These are phyloP conservation scores for Ganoderma sp. DNA, from an alignment of 1,284 basidiomycete species.

Conservation along the genomic window DNA sequence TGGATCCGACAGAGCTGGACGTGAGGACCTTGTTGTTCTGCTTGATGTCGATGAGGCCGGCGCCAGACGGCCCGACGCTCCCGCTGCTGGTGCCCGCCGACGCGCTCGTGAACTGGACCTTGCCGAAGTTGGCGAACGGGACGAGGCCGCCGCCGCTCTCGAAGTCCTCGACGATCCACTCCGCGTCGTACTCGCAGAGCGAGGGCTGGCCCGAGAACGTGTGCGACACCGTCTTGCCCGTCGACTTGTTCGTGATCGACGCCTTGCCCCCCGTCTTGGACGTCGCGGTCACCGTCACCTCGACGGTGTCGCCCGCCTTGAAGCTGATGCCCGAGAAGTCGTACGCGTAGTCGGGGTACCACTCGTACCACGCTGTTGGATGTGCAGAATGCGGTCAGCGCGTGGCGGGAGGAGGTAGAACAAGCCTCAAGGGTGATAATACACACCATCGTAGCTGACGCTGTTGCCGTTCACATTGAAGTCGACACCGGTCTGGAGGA, in stretches of 20 bases:
- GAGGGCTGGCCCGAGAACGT: slow-evolving; percentile 39
- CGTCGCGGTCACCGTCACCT: slow-evolving; percentile 39
- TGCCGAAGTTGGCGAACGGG: slow-evolving; percentile 47
- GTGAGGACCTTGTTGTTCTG: slow-evolving; percentile 37
- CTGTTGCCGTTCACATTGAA: slow-evolving; percentile 33
- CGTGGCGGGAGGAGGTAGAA: too few relatives aligned
- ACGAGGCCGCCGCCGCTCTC: slow-evolving; percentile 39
- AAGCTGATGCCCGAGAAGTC: slow-evolving; percentile 44
- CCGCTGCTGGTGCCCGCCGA: slow-evolving; percentile 22
- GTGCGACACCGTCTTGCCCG: slow-evolving; percentile 39
- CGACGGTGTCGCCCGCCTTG: slow-evolving; percentile 40
- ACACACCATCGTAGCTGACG: slow-evolving; percentile 38
- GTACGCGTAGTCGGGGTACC: slow-evolving; percentile 44
- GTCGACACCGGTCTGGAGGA: slow-evolving; percentile 39
- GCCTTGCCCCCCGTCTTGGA: slow-evolving; percentile 38
- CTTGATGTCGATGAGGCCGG: slow-evolving; percentile 42
- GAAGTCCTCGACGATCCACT: slow-evolving; percentile 44
- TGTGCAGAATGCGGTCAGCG: background rate
- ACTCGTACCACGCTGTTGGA: slow-evolving; percentile 46
- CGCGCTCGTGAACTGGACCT: slow-evolving; percentile 37
- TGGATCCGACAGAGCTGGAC: slow-evolving; percentile 24
- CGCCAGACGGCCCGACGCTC: slow-evolving; percentile 31
- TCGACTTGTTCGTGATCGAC: slow-evolving; percentile 40
- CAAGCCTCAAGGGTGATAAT: too few relatives aligned
- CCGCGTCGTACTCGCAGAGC: slow-evolving; percentile 42